Evolutionary conservation across 2,329 filamentous ascomycete species (phyloP), one percentile per base, ranked within the genome.

Genomic region (Colletotrichum australisinense): DNA sequence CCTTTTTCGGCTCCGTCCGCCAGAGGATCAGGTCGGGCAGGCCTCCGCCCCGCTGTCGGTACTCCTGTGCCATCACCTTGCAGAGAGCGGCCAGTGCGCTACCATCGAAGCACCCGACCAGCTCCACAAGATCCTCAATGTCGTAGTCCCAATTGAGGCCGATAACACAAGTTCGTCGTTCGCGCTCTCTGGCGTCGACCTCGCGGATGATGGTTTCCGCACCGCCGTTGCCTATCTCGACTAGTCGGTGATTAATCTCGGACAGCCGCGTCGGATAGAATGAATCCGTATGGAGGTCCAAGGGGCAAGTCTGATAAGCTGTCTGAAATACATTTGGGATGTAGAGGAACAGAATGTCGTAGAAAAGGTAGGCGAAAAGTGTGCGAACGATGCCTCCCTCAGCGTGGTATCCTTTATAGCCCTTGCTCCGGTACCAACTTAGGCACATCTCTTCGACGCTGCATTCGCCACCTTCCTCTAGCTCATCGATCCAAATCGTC

Each of bases 261-360:
- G 93, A 95, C 46, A 93, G 91, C n/a, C 97, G 90, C 1, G 92
- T 91, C 0, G 94, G 90, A 80, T 94, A 98, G 84, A 99, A 99
- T 3, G 93, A 92, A 80, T 99, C 97, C 0, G 95, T 98, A 80
- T 97, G 93, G 6, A 99, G 86, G 81, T 99, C 97, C 4, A 99
- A 85, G 1, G 97, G 97, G 79, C 95, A 98, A 0, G 95, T 97
- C 83, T 99, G 97, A 80, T 94, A 99, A 1, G 93, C 91, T 6
- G 97, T 99, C 81, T 98, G 96, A 82, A 99, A 99, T 68, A 99
- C 96, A 78, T 98, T 98, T 30, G 97, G 96, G 5, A 98, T 90
- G 82, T 97, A 98, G 30, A 95, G 87, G 83, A 98, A 98, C 7
- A 99, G 86, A 28, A 98, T 90, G 82, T 99, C 96, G 85, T 93